These are phyloP conservation scores for Fusarium decemcellulare DNA, from an alignment of 2,329 filamentous ascomycete genomes.

Conservation along the genomic window DNA sequence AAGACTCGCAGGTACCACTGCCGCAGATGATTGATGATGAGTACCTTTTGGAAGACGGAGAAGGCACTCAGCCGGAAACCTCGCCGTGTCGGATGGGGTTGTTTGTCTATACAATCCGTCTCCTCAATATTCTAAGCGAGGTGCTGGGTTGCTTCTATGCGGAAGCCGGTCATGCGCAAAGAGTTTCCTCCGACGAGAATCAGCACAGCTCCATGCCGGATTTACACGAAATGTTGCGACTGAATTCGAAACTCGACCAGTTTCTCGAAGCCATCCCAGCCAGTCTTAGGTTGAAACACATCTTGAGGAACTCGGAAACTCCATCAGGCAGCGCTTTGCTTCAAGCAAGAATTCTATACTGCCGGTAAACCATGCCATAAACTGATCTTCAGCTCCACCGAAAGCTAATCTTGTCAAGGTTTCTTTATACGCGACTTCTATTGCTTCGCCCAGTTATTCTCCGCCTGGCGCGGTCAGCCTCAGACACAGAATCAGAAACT, in stretches of 20 bases:
- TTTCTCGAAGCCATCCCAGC: background rate
- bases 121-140: slow-evolving; percentile 1
- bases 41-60: slow-evolving; percentile 7
- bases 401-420: background rate
- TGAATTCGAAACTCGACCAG: background rate
- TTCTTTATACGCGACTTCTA: background rate
- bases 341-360: background rate
- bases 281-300: background rate
- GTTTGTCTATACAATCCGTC: slow-evolving; percentile 1
- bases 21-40: slow-evolving; percentile 5
- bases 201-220: background rate
- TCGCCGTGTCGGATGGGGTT: background rate
- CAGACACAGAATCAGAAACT: background rate
- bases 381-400: background rate
- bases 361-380: background rate
- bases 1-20: background rate
- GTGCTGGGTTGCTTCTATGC: background rate
- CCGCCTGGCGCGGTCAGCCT: background rate
- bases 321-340: background rate
- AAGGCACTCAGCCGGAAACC: slow-evolving; percentile 2
- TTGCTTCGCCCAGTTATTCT: background rate
- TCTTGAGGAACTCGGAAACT: background rate
- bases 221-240: background rate
- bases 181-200: background rate
- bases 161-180: background rate